A percentile compares a stretch with the other conserved stretches of the same genome.
These are phyloP conservation scores for Passiflora organensis DNA, from an alignment of 345 rosid species.

Conservation along the genomic window DNA sequence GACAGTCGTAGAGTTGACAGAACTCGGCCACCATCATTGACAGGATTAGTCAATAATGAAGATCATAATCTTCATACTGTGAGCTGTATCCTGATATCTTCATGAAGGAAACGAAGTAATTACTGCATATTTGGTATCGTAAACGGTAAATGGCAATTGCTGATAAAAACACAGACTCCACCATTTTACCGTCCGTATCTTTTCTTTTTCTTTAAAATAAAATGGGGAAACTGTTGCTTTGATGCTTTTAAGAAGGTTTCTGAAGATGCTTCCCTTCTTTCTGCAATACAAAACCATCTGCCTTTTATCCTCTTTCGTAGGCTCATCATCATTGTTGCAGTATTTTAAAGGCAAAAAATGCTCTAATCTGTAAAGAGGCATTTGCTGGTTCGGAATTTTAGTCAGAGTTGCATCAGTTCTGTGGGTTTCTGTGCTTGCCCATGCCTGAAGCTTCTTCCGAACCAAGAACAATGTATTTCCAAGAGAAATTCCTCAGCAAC, in stretches of 20 bases:
- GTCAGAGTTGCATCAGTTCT: background rate
- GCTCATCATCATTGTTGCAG: background rate
- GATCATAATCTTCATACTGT: background rate
- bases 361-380: background rate
- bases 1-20: background rate
- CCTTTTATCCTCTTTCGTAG: background rate
- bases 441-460: background rate
- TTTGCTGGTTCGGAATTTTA: background rate
- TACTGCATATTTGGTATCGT: no score
- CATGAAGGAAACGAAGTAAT: no score
- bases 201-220: no score
- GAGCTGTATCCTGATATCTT: background rate
- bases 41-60: background rate
- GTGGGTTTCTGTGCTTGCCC: no score
- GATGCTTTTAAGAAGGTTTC: no score
- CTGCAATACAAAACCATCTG: no score
- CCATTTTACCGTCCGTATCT: no score
- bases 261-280: no score
- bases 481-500: no score
- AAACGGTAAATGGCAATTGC: no score
- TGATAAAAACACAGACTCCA: no score
- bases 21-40: background rate
- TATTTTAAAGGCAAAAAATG: conserved; percentile 3
- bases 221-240: no score
- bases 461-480: background rate